phyloP scores from a whole-genome alignment of 345 rosid genomes.

The Salix caprea region DNA sequence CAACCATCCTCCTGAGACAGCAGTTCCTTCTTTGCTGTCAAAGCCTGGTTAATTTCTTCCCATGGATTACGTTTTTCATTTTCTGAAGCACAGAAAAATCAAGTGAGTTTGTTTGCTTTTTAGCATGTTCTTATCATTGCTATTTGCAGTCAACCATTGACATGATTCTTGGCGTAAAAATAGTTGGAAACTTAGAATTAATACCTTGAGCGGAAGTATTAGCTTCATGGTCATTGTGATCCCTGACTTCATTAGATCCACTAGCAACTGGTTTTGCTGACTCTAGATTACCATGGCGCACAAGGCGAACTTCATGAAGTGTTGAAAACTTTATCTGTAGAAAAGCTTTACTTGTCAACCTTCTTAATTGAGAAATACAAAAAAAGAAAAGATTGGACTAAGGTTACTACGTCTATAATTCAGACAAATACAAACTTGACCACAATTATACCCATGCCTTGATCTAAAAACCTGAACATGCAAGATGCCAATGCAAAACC shows the following conservation, averaged over 20 bases:
- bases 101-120: not conserved
- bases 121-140: not conserved
- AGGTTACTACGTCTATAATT: not conserved
- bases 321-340: conserved; percentile 67
- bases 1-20: conserved; percentile 52
- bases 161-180: not conserved
- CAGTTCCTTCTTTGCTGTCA: conserved; percentile 65
- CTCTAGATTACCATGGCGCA: conserved; percentile 34
- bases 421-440: not conserved
- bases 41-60: conserved; percentile 67
- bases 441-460: not conserved
- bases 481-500: too few species aligned
- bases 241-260: conserved; percentile 20
- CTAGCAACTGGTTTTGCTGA: conserved; percentile 20
- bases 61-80: conserved; percentile 47
- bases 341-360: conserved; percentile 12
- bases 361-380: conserved; percentile 1
- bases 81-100: conserved; percentile 26
- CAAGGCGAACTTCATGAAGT: conserved; percentile 62
- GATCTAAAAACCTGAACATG: not conserved
- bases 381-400: not conserved
- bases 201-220: conserved; percentile 49
- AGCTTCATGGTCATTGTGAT: conserved; percentile 25
- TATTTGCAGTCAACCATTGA: not conserved
- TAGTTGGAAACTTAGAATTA: not conserved